Evolutionary conservation across 805 yeast genomes (phyloP), one percentile per base, ranked within the genome.

Genomic region (Nakazawaea holstii): DNA sequence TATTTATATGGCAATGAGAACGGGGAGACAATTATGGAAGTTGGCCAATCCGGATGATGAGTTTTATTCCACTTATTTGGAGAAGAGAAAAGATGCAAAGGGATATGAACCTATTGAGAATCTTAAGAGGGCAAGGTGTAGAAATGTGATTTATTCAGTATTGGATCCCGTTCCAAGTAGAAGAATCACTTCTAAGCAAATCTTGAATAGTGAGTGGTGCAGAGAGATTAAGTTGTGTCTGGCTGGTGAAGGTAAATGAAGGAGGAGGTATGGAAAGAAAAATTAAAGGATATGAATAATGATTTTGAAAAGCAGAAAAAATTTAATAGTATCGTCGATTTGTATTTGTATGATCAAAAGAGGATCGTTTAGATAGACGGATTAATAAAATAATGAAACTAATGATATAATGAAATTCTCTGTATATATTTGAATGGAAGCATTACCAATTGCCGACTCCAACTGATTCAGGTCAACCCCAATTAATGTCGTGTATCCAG

Each of bases 191-290:
- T 95, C 95, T 11, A 79, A 80, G 56, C 97, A 92, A 66, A 80
- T 91, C 27, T 70, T 94, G 60, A 90, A 86, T 59, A 84, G 94
- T 62, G 98, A 94, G 65, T 92, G 98, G 98, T 96, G 95, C 0
- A 72, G 97, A 50, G 95, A 88, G 61, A 90, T 92, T 52, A 74
- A 69, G 49, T 82, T 87, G 27, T 90, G 96, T 62, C 80, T 76
- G 32, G 85, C 87, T 24, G 91, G 87, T 11, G 81, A 74, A 31
- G 48, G 45, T 10, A 48, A 48, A 43, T 17, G n/a, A n/a, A n/a
- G n/a, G n/a, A n/a, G n/a, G n/a, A n/a, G n/a, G n/a, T n/a, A n/a
- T n/a, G n/a, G n/a, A n/a, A n/a, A n/a, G n/a, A n/a, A n/a, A n/a
- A n/a, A n/a, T n/a, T n/a, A n/a, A n/a, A n/a, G n/a, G n/a, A n/a